phyloP scores from a whole-genome alignment of 1,284 basidiomycete species.

The Phellopilus nigrolimitatus region DNA sequence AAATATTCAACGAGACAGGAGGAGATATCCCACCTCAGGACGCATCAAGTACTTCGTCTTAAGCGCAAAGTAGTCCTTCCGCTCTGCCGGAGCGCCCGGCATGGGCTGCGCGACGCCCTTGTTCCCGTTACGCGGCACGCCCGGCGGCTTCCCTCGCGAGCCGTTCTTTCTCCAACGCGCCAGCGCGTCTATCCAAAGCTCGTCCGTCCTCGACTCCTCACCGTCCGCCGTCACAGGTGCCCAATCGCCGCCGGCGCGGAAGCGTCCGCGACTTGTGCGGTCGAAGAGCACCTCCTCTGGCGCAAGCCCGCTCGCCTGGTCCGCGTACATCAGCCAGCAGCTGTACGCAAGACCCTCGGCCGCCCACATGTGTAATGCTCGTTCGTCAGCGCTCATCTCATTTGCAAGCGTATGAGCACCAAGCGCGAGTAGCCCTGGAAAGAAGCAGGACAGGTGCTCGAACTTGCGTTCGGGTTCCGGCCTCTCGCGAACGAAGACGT shows the following conservation, averaged over 20 bases:
- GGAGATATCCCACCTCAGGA: slow-evolving; percentile 50
- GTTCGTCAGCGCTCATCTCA: slow-evolving; percentile 18
- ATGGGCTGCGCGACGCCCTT: slow-evolving; percentile 22
- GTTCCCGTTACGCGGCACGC: slow-evolving; percentile 36
- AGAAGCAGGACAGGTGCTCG: slow-evolving; percentile 76
- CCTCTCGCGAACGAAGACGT: slow-evolving; percentile 25
- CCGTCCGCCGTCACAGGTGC: background rate
- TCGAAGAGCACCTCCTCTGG: slow-evolving; percentile 53
- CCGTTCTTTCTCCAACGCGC: slow-evolving; percentile 46
- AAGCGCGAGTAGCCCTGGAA: slow-evolving; percentile 71
- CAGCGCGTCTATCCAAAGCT: slow-evolving; percentile 49
- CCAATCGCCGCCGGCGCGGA: slow-evolving; percentile 10
- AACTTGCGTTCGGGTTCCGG: slow-evolving; percentile 45
- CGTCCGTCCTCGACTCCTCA: too few species aligned
- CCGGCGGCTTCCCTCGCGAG: slow-evolving; percentile 45
- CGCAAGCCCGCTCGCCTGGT: slow-evolving; percentile 55
- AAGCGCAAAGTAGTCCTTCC: slow-evolving; percentile 37
- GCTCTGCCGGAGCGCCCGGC: background rate
- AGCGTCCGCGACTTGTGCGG: background rate
- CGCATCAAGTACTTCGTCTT: slow-evolving; percentile 49
- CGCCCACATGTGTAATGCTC: slow-evolving; percentile 57
- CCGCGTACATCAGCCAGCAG: slow-evolving; percentile 62
- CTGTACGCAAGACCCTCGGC: slow-evolving; percentile 64
- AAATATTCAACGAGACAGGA: background rate
- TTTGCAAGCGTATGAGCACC: slow-evolving; percentile 53